Percentiles rank a stretch among this genome's conserved stretches.
Conservation (phyloP, 169 alveolate species). For the Eimeria maxima region DNA sequence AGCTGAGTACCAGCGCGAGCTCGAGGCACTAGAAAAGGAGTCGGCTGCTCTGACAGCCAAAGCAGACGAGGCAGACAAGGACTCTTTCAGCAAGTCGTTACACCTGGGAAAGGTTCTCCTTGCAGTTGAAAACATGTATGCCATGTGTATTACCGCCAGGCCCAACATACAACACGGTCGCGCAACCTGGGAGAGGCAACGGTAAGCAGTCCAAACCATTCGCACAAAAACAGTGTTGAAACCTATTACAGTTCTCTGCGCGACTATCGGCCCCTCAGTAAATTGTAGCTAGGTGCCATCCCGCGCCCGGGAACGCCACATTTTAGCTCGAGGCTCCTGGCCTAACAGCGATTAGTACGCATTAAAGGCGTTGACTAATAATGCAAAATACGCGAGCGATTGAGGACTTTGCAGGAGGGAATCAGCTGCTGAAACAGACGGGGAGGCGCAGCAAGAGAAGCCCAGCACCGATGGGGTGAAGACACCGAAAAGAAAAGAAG, state of each 20-base stretch:
- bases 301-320: not conserved
- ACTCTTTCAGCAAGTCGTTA: slow-evolving; percentile 42
- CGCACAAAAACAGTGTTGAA: not conserved
- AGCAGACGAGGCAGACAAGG: slow-evolving; percentile 51
- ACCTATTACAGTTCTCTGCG: too few species aligned
- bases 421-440: slow-evolving; percentile 34
- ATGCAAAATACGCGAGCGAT: not conserved
- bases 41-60: slow-evolving; percentile 43
- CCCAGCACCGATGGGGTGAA: not conserved
- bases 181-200: slow-evolving; percentile 58
- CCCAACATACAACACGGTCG: slow-evolving; percentile 66
- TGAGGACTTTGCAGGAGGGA: slow-evolving; percentile 16
- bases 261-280: too few species aligned
- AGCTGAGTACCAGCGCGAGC: slow-evolving; percentile 61
- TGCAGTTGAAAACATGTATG: slow-evolving; percentile 56
- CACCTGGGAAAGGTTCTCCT: slow-evolving; percentile 58
- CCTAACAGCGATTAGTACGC: not conserved
- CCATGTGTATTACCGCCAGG: slow-evolving; percentile 49
- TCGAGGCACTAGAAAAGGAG: slow-evolving; percentile 48
- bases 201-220: not conserved
- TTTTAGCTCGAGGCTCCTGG: not conserved
- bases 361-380: not conserved
- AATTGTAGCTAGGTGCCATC: not conserved
- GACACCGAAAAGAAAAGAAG: not conserved
- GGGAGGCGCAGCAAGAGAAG: slow-evolving; percentile 43